These are phyloP conservation scores for Porodaedalea pini DNA, from an alignment of 1,284 basidiomycete species.

Conservation along the genomic window DNA sequence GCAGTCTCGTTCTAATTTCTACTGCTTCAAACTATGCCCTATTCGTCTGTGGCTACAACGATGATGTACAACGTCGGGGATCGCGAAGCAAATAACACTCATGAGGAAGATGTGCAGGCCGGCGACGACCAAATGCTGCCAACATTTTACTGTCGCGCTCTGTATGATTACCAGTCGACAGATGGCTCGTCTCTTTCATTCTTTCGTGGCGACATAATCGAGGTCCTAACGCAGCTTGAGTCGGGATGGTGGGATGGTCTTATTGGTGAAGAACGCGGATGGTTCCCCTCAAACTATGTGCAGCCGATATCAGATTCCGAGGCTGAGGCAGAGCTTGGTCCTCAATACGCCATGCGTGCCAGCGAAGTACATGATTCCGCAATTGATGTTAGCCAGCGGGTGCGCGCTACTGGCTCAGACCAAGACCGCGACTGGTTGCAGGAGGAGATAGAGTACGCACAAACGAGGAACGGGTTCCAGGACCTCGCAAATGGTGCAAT, in stretches of 20 bases:
- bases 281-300: slow-evolving; percentile 98
- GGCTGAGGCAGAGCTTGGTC: slow-evolving; percentile 60
- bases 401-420: slow-evolving; percentile 40
- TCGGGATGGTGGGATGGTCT: slow-evolving; percentile 99
- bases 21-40: not conserved
- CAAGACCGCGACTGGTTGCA: slow-evolving; percentile 43
- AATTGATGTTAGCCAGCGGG: slow-evolving; percentile 50
- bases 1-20: not conserved
- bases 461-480: slow-evolving; percentile 26
- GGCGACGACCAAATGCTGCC: slow-evolving; percentile 57
- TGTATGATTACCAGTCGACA: slow-evolving; percentile 89
- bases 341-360: slow-evolving; percentile 34
- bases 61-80: slow-evolving; percentile 25
- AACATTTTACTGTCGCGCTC: slow-evolving; percentile 85
- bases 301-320: slow-evolving; percentile 76
- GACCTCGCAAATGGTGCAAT: slow-evolving; percentile 28
- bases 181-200: slow-evolving; percentile 90
- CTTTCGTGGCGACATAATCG: slow-evolving; percentile 83
- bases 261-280: slow-evolving; percentile 84
- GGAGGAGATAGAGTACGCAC: slow-evolving; percentile 33
- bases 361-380: slow-evolving; percentile 31
- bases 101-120: slow-evolving; percentile 21
- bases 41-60: slow-evolving; percentile 30
- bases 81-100: slow-evolving; percentile 23
- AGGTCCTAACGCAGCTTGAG: slow-evolving; percentile 87